Conservation (phyloP, 331 rosid genomes). For the Cydonia oblonga region DNA sequence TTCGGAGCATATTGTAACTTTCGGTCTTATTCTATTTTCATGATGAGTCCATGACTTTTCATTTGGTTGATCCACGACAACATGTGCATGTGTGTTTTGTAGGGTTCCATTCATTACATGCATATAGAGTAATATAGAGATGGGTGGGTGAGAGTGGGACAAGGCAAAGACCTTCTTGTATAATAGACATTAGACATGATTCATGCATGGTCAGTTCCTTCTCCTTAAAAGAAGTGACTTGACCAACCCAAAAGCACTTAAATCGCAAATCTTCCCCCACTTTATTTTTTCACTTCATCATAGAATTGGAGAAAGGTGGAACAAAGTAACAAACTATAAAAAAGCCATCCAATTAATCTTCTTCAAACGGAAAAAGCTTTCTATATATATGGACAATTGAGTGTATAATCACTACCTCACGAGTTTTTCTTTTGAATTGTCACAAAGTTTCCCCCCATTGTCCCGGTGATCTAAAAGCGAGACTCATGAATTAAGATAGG, state of each 20-base stretch:
- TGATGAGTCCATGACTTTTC: not conserved
- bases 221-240: slow-evolving; percentile 58
- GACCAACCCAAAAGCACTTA: slow-evolving; percentile 22
- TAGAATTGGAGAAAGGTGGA: slow-evolving; percentile 12
- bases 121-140: too few relatives aligned
- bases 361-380: slow-evolving; percentile 11
- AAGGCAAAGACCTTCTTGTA: not conserved
- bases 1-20: not conserved
- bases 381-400: slow-evolving; percentile 19
- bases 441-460: not conserved
- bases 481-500: too few relatives aligned
- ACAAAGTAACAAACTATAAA: not conserved
- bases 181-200: slow-evolving; percentile 1
- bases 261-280: not conserved
- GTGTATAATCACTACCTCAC: slow-evolving; percentile 14
- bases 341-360: slow-evolving; percentile 1
- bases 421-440: not conserved
- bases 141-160: not conserved
- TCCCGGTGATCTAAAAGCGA: too few relatives aligned
- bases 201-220: slow-evolving; percentile 1
- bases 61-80: not conserved
- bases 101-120: not conserved
- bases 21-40: not conserved
- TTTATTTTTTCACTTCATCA: not conserved
- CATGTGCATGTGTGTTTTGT: slow-evolving; percentile 10